phyloP scores from a whole-genome alignment of 441 rosid genomes.

The Dalechampia spathulata region DNA sequence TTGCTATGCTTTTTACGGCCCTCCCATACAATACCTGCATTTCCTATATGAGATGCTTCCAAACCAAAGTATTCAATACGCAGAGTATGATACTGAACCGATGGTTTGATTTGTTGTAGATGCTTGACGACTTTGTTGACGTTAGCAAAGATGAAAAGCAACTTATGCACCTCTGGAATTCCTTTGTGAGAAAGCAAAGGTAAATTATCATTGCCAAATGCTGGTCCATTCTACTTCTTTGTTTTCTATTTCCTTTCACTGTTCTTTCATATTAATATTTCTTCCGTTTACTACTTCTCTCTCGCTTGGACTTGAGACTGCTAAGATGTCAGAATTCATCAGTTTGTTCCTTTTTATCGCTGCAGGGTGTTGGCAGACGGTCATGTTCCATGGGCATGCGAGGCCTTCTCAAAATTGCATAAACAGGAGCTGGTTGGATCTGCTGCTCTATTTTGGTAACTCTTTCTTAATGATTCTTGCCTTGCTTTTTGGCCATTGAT shows the following conservation, averaged over 20 bases:
- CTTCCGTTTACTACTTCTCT: not conserved
- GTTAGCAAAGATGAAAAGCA: conserved; percentile 91
- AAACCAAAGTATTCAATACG: no score
- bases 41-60: no score
- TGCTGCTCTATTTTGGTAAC: conserved; percentile 66
- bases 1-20: no score
- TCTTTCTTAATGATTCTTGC: not conserved
- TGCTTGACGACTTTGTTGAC: conserved; percentile 97
- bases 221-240: not conserved
- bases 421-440: conserved; percentile 53
- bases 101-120: conserved; percentile 35
- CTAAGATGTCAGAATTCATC: conserved; percentile 11
- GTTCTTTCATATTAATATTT: not conserved
- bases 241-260: not conserved
- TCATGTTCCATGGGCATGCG: conserved; percentile 94
- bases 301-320: not conserved
- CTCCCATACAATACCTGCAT: no score
- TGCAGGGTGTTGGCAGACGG: conserved; percentile 89
- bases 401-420: conserved; percentile 76
- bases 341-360: conserved; percentile 4
- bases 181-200: conserved; percentile 96
- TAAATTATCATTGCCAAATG: conserved; percentile 11
- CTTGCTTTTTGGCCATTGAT: not conserved
- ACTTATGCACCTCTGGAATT: conserved; percentile 97
- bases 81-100: not conserved